Conservation (phyloP, 148 eudicot genomes). For the Heliosperma pusillum region DNA sequence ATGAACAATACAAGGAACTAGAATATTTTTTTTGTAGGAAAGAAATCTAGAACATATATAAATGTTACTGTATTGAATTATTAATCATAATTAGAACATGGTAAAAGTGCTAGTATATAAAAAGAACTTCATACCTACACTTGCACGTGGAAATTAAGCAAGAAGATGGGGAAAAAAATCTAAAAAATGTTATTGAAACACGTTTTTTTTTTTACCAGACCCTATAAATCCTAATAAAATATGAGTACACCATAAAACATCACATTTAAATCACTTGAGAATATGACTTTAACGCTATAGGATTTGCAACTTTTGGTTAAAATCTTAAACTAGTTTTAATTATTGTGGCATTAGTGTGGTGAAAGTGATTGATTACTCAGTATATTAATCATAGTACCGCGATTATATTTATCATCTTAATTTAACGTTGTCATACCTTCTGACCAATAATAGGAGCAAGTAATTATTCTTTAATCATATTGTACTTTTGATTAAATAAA, state of each 20-base stretch:
- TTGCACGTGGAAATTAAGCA: slow-evolving; percentile 4
- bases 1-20: too few species aligned
- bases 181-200: background rate
- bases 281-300: background rate
- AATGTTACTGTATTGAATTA: too few species aligned
- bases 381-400: too few species aligned
- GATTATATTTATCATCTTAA: too few species aligned
- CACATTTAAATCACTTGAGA: slow-evolving; percentile 4
- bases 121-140: background rate
- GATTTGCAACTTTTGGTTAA: background rate
- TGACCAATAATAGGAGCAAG: background rate
- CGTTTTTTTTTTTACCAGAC: background rate
- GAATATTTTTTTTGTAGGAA: too few species aligned
- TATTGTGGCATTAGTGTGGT: too few species aligned
- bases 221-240: background rate
- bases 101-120: background rate
- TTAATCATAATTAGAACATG: background rate
- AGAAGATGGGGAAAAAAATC: too few species aligned
- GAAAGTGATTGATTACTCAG: too few species aligned
- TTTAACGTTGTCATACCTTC: too few species aligned
- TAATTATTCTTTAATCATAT: background rate
- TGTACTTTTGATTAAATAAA: background rate
- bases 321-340: background rate
- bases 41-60: too few species aligned
- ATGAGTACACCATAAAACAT: background rate